Conservation (phyloP, 2,329 filamentous ascomycete genomes). For the Nothomitra cinnamomea region DNA sequence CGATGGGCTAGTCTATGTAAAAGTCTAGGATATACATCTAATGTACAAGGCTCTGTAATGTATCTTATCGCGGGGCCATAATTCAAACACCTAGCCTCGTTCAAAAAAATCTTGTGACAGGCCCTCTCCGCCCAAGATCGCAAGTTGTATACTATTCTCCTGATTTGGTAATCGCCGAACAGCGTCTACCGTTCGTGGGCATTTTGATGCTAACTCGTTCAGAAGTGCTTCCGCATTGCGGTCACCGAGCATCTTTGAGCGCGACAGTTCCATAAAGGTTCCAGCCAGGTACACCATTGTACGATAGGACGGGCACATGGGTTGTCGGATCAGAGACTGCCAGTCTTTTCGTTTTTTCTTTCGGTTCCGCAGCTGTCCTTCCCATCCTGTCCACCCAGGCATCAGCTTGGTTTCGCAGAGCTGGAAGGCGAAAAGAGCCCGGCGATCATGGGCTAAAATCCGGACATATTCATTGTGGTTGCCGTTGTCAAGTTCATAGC, state of each 20-base stretch:
- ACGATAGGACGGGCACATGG: background rate
- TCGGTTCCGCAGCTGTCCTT: background rate
- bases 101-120: no score
- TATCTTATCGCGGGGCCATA: no score
- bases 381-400: slow-evolving; percentile 62
- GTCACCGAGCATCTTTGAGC: background rate
- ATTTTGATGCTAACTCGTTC: background rate
- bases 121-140: background rate
- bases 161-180: background rate
- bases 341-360: background rate
- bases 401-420: slow-evolving; percentile 66
- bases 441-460: slow-evolving; percentile 41
- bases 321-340: background rate
- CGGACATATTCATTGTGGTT: slow-evolving; percentile 73
- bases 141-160: background rate
- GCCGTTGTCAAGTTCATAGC: slow-evolving; percentile 56
- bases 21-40: no score
- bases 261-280: background rate
- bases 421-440: slow-evolving; percentile 49
- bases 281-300: background rate
- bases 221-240: background rate
- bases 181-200: background rate
- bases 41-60: no score
- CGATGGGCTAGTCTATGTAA: no score
- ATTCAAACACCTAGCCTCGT: no score